These are phyloP conservation scores for Diaporthe ampelina DNA, from an alignment of 2,329 filamentous ascomycete genomes.

Conservation along the genomic window DNA sequence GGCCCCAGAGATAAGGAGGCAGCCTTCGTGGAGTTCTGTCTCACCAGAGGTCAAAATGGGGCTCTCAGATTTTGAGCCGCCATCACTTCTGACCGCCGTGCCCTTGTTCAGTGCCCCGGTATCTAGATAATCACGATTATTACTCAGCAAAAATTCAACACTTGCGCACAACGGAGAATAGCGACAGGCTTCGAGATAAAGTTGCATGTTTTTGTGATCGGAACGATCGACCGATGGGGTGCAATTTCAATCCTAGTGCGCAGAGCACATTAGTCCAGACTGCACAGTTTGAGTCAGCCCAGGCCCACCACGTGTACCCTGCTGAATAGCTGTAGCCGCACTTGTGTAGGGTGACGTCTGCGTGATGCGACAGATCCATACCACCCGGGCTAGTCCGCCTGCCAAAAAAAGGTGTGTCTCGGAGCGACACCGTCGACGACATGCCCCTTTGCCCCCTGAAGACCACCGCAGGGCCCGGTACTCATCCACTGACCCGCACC, in stretches of 20 bases:
- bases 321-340: conserved; percentile 9
- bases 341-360: conserved; percentile 24
- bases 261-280: background rate
- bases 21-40: background rate
- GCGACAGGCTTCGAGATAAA: conserved; percentile 14
- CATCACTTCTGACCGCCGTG: conserved; percentile 12
- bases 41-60: background rate
- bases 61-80: background rate
- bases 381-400: background rate
- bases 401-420: background rate
- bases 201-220: conserved; percentile 15
- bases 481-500: conserved; percentile 10
- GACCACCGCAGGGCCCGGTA: background rate
- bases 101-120: background rate
- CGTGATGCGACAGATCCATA: background rate
- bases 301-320: conserved; percentile 23
- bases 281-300: conserved; percentile 16
- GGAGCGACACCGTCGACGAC: conserved; percentile 8
- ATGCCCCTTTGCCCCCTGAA: background rate
- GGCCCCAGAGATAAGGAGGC: background rate
- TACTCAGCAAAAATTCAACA: background rate
- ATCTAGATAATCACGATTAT: background rate
- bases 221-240: conserved; percentile 8
- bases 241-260: background rate
- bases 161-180: conserved; percentile 5